Base-by-base conservation (phyloP, 106 monocot species). In the Narthecium ossifragum region DNA sequence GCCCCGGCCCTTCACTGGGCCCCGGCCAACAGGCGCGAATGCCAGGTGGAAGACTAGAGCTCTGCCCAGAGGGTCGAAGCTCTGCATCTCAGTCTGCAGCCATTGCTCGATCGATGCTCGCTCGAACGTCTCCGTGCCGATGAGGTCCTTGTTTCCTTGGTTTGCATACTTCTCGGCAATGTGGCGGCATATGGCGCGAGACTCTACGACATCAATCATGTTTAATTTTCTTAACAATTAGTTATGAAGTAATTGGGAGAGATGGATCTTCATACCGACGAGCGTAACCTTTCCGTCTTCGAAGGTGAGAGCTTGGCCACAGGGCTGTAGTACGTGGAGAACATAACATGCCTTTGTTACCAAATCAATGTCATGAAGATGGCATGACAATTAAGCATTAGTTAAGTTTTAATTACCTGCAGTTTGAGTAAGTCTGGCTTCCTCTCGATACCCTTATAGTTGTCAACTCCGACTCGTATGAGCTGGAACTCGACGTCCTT, bases 401-500 rank as follows among this genome's bases (percentile, higher is more conserved):
- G 26, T 31, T 25, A 15, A 51, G 17, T 11, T 13, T 40, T 14
- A 24, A n/a, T 23, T 55, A 72, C 85, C 65, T 85, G 85, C 1
- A 77, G 72, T 61, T 80, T 85, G 21, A 85, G 80, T 34, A 57
- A 77, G 14, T 85, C 76, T 0, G 85, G 80, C 52, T 46, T 51
- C 41, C 73, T 64, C 13, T 27, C 36, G 4, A 20, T 8, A 31
- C 77, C 85, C 59, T 45, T 70, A 62, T 55, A 85, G 31, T 25
- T 33, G 40, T 85, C 85, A 28, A 77, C 68, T 34, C 77, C n/a
- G n/a, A n/a, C n/a, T n/a, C n/a, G 80, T 53, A 85, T 70, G 59
- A 85, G 85, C 47, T 81, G 77, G 73, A 85, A 85, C 26, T 81
- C 81, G 2, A 85, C 66, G 6, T 85, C 55, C 70, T 85, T 85